These are phyloP conservation scores for Calonectria henricotiae DNA, from an alignment of 2,329 filamentous ascomycete species.

Conservation along the genomic window DNA sequence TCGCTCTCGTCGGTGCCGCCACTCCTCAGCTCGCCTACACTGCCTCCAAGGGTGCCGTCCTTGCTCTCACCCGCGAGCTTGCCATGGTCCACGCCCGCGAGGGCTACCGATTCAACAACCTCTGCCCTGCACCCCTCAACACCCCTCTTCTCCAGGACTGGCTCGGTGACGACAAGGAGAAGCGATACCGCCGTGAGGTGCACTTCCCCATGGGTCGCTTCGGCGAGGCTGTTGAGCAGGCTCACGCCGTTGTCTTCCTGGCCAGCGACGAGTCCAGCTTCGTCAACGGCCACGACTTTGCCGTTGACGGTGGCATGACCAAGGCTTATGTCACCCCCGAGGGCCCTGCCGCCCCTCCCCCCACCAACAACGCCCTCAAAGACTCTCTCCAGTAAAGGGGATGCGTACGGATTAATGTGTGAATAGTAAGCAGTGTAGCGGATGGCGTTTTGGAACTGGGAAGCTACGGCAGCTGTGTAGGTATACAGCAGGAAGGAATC, in stretches of 20 bases:
- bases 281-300: conserved; percentile 92
- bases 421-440: conserved; percentile 6
- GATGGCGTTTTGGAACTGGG: conserved; percentile 34
- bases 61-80: conserved; percentile 91
- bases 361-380: conserved; percentile 75
- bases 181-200: conserved; percentile 86
- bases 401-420: conserved; percentile 21
- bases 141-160: conserved; percentile 94
- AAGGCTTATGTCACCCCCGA: conserved; percentile 87
- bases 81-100: conserved; percentile 94
- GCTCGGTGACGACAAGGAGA: conserved; percentile 88
- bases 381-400: conserved; percentile 59
- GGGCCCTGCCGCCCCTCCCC: conserved; percentile 70
- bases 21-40: conserved; percentile 95
- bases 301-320: conserved; percentile 96
- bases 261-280: conserved; percentile 92
- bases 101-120: conserved; percentile 88
- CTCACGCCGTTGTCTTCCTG: conserved; percentile 89
- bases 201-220: conserved; percentile 93
- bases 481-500: conserved; percentile 35
- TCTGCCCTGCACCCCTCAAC: conserved; percentile 94
- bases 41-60: conserved; percentile 91
- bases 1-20: conserved; percentile 88
- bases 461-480: conserved; percentile 15
- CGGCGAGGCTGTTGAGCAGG: conserved; percentile 94